A percentile compares a stretch with the other conserved stretches of the same genome.
Conservation (phyloP, 768 basidiomycete genomes). For the Suillus hirtellus region DNA sequence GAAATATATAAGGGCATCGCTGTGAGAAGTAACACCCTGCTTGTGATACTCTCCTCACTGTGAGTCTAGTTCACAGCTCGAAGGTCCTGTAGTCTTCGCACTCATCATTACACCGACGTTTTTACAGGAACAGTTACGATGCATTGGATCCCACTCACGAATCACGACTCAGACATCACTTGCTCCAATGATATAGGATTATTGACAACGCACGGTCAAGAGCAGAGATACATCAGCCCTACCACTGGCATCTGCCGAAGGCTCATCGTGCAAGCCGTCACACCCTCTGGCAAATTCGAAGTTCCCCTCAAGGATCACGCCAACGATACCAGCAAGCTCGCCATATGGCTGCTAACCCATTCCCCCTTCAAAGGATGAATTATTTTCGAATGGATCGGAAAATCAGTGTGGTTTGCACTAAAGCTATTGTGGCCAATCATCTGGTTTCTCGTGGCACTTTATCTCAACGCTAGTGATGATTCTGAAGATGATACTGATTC, state of each 20-base stretch:
- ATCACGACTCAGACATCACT: not conserved
- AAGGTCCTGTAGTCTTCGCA: no score
- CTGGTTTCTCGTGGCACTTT: not conserved
- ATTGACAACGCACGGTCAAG: conserved; percentile 6
- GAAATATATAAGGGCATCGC: no score
- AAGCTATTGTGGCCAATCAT: conserved; percentile 14
- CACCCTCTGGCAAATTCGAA: conserved; percentile 8
- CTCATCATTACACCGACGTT: not conserved
- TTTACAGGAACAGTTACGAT: not conserved
- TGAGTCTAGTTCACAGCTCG: no score
- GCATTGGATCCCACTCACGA: not conserved
- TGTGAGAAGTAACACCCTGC: no score
- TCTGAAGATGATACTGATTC: not conserved
- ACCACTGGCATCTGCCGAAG: conserved; percentile 16
- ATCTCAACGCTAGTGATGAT: not conserved
- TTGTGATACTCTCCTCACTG: no score
- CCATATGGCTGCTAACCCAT: conserved; percentile 16
- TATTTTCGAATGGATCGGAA: conserved; percentile 12
- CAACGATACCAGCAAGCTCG: conserved; percentile 7
- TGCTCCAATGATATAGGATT: not conserved
- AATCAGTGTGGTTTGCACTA: conserved; percentile 10
- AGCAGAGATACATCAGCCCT: conserved; percentile 21
- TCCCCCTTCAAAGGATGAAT: not conserved
- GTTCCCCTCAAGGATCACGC: conserved; percentile 7
- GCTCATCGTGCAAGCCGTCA: conserved; percentile 17